Conservation (phyloP, 345 rosid species). For the Eucalyptus erythrocorys region DNA sequence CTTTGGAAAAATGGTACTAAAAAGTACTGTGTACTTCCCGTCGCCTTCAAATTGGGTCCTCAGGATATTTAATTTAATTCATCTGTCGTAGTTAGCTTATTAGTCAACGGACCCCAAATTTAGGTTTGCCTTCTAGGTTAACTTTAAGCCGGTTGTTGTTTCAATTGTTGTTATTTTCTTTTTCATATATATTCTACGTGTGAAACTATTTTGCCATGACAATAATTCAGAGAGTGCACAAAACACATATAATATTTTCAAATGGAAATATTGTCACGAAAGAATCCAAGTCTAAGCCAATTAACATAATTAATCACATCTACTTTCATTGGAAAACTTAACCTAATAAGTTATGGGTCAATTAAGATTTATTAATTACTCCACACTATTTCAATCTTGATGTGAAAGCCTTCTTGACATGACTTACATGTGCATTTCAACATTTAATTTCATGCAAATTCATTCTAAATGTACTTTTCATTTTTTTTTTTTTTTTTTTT, state of each 20-base stretch:
- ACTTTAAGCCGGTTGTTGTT: neutral
- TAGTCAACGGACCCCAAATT: neutral
- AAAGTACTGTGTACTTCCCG: neutral
- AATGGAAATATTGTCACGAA: neutral
- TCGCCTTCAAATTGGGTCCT: neutral
- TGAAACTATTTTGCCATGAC: neutral
- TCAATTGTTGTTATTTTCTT: neutral
- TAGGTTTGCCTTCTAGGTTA: neutral
- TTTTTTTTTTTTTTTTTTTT: too few relatives aligned
- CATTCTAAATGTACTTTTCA: neutral
- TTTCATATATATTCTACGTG: neutral
- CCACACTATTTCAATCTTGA: neutral
- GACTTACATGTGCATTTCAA: neutral
- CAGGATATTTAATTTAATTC: neutral
- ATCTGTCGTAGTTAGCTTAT: neutral
- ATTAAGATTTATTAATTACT: neutral
- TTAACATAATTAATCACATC: neutral
- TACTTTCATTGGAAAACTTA: neutral
- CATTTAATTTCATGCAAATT: neutral
- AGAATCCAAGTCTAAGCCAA: neutral
- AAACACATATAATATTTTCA: neutral
- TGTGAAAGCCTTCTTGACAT: neutral
- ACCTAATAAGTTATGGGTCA: neutral
- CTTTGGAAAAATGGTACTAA: neutral
- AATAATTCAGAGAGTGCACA: neutral